These are phyloP conservation scores for Colletotrichum sp. DNA, from an alignment of 2,329 filamentous ascomycete species.

Conservation along the genomic window DNA sequence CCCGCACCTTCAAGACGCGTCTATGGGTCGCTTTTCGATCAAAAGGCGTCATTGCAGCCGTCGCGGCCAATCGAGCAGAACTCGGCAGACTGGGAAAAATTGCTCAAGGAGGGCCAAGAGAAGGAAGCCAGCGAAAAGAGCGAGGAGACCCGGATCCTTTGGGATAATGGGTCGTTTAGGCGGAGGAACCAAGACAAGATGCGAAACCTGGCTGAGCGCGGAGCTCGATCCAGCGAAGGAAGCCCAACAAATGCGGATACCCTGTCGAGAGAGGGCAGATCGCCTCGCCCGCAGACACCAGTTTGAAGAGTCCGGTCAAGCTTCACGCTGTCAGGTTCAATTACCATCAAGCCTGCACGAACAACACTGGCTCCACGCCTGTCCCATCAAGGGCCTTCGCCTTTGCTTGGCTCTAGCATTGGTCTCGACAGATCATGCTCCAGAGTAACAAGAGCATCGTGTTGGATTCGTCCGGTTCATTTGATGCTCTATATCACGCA, in stretches of 20 bases:
- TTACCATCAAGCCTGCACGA: neutral
- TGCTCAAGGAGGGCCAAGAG: neutral
- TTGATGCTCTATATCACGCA: too few species aligned
- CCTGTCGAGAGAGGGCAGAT: neutral
- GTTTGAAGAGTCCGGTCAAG: neutral
- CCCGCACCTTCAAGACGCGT: neutral
- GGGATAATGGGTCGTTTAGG: neutral
- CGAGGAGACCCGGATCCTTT: neutral
- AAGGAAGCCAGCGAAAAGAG: neutral
- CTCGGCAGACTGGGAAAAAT: neutral
- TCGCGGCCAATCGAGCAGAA: neutral
- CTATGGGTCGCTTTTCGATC: neutral
- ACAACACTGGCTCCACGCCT: neutral
- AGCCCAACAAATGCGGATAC: neutral
- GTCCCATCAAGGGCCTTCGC: neutral
- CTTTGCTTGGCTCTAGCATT: neutral
- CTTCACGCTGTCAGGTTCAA: neutral
- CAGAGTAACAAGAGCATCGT: neutral
- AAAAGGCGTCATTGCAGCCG: neutral
- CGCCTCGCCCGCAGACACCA: neutral
- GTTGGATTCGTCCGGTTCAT: too few species aligned
- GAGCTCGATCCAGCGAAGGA: neutral
- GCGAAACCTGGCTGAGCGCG: neutral
- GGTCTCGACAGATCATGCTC: neutral
- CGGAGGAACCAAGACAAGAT: neutral